Evolutionary conservation across 2,329 filamentous ascomycete species (phyloP).

Genomic region (Cladosporium phlei): DNA sequence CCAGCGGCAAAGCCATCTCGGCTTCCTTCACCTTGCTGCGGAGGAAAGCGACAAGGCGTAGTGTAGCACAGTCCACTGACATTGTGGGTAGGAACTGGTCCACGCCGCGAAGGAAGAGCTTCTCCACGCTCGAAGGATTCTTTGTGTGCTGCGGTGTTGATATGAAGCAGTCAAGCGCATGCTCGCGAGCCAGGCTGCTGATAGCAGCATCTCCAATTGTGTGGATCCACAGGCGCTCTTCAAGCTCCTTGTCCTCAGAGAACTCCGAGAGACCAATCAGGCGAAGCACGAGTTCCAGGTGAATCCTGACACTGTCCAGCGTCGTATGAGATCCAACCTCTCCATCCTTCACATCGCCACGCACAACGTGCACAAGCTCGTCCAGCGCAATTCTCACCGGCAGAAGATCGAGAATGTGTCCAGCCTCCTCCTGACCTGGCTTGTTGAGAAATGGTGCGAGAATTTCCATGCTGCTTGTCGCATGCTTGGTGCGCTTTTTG

Average conservation of each 20-base stretch:
- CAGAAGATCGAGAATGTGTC: slow-evolving; percentile 20
- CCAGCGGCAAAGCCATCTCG: background rate
- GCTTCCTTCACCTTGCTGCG: slow-evolving; percentile 5
- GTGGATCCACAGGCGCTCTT: slow-evolving; percentile 16
- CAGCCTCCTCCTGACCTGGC: slow-evolving; percentile 15
- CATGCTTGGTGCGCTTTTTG: slow-evolving; percentile 14
- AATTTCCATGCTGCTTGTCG: slow-evolving; percentile 24
- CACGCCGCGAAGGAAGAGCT: slow-evolving; percentile 8
- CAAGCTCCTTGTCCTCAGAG: slow-evolving; percentile 9
- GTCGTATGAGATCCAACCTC: background rate
- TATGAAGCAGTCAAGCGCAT: slow-evolving; percentile 12
- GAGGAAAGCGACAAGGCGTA: slow-evolving; percentile 14
- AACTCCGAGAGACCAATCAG: slow-evolving; percentile 16
- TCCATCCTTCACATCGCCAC: background rate
- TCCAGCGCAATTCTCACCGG: slow-evolving; percentile 28
- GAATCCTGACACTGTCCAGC: slow-evolving; percentile 5
- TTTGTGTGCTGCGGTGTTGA: background rate
- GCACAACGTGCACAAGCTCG: slow-evolving; percentile 36
- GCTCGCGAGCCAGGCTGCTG: slow-evolving; percentile 16
- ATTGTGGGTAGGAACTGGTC: slow-evolving; percentile 9
- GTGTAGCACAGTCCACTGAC: slow-evolving; percentile 10
- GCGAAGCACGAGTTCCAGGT: slow-evolving; percentile 57
- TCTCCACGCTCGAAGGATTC: background rate
- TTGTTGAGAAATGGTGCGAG: slow-evolving; percentile 19
- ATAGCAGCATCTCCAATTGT: slow-evolving; percentile 20